Evolutionary conservation across 352 stramenopile species (phyloP), one percentile per base, ranked within the genome.

Genomic region (Hyaloperonospora arabidopsidis): DNA sequence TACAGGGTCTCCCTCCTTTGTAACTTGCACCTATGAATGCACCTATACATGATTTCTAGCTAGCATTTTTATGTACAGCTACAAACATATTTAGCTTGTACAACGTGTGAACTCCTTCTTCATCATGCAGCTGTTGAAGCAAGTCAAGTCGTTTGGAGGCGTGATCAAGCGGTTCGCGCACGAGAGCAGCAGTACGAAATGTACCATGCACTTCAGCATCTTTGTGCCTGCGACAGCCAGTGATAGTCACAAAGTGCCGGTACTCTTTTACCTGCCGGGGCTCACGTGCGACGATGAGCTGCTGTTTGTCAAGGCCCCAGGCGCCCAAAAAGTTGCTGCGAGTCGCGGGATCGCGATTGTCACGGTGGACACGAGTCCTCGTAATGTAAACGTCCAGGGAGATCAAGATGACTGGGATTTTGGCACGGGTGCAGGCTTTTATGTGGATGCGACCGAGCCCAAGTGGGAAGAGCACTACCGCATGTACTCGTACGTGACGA

Each of bases 401-500:
- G 95, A 98, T 63, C 88, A 98, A 22, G 94, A 98, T 52, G 68
- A 58, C 40, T 98, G 93, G 72, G 97, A 99, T 72, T 97, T 99
- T 61, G 97, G 97, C 32, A 93, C 89, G 14, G 94, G 86, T 32
- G 97, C 97, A 19, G 95, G 96, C 45, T 99, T 99, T 63, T 99
- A 99, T 76, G 67, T 99, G 6, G 84, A 99, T 78, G 95, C 96
- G 6, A 98, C 94, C 14, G 72, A 97, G 62, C 75, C 85, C 34
- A 90, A 93, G 29, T 99, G 92, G 79, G 61, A 77, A 40, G 65
- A 76, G 22, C 77, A 98, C 72, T 99, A 98, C 81, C 81, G 93
- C 52, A 99, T 99, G 97, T 98, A 98, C 68, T 81, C 83, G 23
- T 99, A 98, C 77, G 80, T 99, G 29, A 96, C 86, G 23, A 79